Evolutionary conservation across 805 yeast genomes (phyloP).

Genomic region (Yarrowia keelungensis): DNA sequence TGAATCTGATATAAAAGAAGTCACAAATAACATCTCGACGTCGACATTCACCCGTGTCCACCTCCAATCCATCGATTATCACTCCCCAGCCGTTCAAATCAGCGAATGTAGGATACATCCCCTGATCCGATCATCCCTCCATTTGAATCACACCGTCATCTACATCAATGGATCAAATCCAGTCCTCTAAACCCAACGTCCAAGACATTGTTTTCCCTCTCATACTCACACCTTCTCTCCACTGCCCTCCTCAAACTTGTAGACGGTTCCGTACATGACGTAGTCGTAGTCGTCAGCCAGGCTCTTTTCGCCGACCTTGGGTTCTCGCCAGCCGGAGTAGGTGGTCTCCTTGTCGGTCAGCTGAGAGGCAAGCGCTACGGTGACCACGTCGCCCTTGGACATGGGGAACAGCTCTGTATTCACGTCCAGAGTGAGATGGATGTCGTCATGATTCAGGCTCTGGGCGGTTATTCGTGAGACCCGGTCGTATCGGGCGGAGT

Average conservation of each 20-base stretch:
- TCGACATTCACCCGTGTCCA: too few species aligned
- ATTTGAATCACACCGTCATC: background rate
- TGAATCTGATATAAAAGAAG: too few species aligned
- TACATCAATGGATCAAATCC: too few species aligned
- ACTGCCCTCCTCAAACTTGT: constrained; percentile 89
- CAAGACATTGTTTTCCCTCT: too few species aligned
- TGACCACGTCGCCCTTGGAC: constrained; percentile 72
- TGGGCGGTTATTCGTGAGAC: constrained; percentile 88
- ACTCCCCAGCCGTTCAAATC: too few species aligned
- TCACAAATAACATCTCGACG: too few species aligned
- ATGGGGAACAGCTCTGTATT: constrained; percentile 94
- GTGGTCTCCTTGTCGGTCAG: constrained; percentile 57
- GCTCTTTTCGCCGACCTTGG: constrained; percentile 80
- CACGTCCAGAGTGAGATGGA: constrained; percentile 84
- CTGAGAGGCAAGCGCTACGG: constrained; percentile 84
- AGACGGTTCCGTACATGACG: constrained; percentile 97
- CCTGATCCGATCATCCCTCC: too few species aligned
- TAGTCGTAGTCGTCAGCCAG: constrained; percentile 97
- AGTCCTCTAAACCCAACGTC: too few species aligned
- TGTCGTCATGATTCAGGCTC: constrained; percentile 80
- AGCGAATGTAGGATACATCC: too few species aligned
- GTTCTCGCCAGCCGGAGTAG: constrained; percentile 81
- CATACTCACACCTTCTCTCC: constrained; percentile 56
- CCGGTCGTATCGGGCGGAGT: constrained; percentile 88
- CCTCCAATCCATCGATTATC: too few species aligned